Percentiles rank a stretch among this genome's conserved stretches.
Evolutionary conservation across 176 grass and related monocot species (phyloP).

Genomic region (Phoenix dactylifera): DNA sequence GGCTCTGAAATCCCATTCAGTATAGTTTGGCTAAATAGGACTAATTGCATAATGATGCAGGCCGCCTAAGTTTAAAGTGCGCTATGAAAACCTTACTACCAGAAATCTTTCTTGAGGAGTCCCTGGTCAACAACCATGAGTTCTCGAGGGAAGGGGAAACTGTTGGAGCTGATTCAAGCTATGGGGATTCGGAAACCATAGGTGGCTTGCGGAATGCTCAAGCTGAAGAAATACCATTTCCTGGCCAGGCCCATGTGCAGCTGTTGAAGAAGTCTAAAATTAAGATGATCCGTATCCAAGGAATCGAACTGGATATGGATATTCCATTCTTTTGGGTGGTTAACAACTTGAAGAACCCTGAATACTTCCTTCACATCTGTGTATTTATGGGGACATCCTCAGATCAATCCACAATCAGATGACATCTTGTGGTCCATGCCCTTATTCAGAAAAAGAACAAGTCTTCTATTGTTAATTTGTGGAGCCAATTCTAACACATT

Average conservation of each 20-base stretch:
- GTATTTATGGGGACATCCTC: slow-evolving; percentile 30
- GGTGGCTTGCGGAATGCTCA: not conserved
- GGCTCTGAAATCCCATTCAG: no score
- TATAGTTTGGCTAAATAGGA: not conserved
- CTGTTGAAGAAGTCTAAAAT: slow-evolving; percentile 18
- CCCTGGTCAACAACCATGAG: not conserved
- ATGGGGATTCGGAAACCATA: slow-evolving; percentile 13
- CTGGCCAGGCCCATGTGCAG: not conserved
- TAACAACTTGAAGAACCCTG: slow-evolving; percentile 78
- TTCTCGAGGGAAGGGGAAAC: slow-evolving; percentile 3
- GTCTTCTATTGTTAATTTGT: no score
- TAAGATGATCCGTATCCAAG: slow-evolving; percentile 74
- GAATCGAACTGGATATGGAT: slow-evolving; percentile 63
- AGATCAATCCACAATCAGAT: slow-evolving; percentile 16
- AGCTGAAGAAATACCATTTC: slow-evolving; percentile 1
- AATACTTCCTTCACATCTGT: slow-evolving; percentile 78
- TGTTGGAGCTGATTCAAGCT: slow-evolving; percentile 10
- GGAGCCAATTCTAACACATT: no score
- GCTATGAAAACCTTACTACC: slow-evolving; percentile 55
- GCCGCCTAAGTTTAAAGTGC: slow-evolving; percentile 54
- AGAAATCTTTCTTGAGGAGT: slow-evolving; percentile 43
- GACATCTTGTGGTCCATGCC: not conserved
- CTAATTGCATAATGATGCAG: slow-evolving; percentile 7
- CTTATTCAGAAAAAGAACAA: no score
- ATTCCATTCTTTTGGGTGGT: slow-evolving; percentile 86